Conservation (phyloP, 805 yeast species). For the Cyberlindnera bimundalis region DNA sequence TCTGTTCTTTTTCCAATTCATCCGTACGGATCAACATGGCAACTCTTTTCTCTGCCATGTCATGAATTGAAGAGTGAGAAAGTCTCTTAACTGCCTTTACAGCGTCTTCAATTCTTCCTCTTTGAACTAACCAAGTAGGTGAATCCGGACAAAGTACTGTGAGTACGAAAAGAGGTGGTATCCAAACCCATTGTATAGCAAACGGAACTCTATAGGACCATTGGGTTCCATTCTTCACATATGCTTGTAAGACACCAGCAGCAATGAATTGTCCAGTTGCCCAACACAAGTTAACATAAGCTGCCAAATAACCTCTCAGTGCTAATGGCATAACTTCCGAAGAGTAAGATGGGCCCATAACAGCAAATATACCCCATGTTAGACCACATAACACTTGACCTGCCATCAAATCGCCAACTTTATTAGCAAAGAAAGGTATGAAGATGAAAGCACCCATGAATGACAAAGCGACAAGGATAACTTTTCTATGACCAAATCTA, state of each 20-base stretch:
- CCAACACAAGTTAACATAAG: constrained; percentile 40
- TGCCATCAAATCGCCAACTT: constrained; percentile 34
- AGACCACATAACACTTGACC: constrained; percentile 43
- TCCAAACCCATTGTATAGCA: constrained; percentile 62
- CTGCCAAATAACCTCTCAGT: constrained; percentile 37
- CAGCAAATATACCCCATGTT: constrained; percentile 40
- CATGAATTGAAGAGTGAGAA: constrained; percentile 18
- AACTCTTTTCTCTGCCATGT: constrained; percentile 18
- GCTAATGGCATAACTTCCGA: constrained; percentile 42
- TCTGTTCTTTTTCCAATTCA: constrained; percentile 17
- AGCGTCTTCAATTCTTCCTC: constrained; percentile 42
- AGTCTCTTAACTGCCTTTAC: constrained; percentile 30
- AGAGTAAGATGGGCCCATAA: constrained; percentile 38
- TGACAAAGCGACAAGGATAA: constrained; percentile 29
- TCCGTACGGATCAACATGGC: constrained; percentile 22
- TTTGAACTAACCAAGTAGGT: constrained; percentile 53
- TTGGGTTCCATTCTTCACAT: constrained; percentile 23
- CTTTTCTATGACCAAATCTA: constrained; percentile 35
- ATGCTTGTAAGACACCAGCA: constrained; percentile 46
- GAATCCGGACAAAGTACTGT: constrained; percentile 51
- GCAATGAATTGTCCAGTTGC: constrained; percentile 53
- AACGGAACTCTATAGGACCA: constrained; percentile 52
- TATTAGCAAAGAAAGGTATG: constrained; percentile 39
- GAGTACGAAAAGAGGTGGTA: constrained; percentile 42
- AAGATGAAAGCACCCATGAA: constrained; percentile 36